Base-by-base conservation (phyloP, 2,329 filamentous ascomycete species). In the Penicillium brasilianum region DNA sequence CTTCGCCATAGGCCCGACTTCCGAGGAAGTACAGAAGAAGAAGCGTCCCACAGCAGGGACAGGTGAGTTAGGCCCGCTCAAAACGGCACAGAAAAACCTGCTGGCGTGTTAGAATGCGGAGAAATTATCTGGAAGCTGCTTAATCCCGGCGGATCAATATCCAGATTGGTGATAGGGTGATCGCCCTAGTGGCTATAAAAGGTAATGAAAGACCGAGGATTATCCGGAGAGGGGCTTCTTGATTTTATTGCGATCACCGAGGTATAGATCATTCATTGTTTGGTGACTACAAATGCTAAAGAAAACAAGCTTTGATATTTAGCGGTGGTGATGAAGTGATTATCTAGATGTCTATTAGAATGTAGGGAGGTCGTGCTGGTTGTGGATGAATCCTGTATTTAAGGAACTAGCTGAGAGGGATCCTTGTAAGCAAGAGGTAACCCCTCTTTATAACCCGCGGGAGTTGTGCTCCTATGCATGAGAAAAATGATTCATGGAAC, bases 201-300 rank as follows among this genome's bases (percentile, higher is more conserved):
- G 20, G 36, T 39, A 52, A 28, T 39, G 20, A 20, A 18, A 41
- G 25, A 34, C 61, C 61, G 61, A 61, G 51, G 55, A 56, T 63
- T 63, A 53, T 30, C 61, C 61, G 58, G 44, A 20, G 49, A 46
- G 43, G 30, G 30, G 46, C 18, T 49, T 18, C 5, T 16, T 49
- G 48, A 39, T n/a, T 16, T 30, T 30, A 32, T 28, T 10, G 34
- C 14, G 16, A 7, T 20, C 44, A 10, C 32, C 32, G n/a, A 49
- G 32, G 22, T 49, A 57, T 3, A 9, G 10, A 7, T 14, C 6
- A 28, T 3, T 28, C 3, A 28, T 2, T 32, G n/a, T n/a, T n/a
- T n/a, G 14, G 8, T 16, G 4, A 4, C 9, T 30, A 3, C 3
- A 32, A 18, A 32, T 2, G 11, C 6, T 32, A 9, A 2, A 3